A percentile compares a stretch with the other conserved stretches of the same genome.
These are phyloP conservation scores for Draba incana DNA, from an alignment of 345 rosid species.

Conservation along the genomic window DNA sequence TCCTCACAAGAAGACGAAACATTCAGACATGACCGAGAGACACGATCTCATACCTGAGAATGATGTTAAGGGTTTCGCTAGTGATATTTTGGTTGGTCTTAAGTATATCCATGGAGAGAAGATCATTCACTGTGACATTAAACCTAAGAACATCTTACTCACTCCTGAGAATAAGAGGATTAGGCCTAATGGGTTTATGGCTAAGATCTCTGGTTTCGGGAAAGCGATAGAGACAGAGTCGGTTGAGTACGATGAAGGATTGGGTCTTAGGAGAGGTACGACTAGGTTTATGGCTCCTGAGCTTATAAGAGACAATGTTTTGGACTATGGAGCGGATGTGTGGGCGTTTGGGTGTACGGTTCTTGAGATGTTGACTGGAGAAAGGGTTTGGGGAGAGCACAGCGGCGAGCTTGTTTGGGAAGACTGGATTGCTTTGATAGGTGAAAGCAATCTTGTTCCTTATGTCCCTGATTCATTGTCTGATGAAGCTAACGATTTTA, in stretches of 20 bases:
- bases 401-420: conserved; percentile 11
- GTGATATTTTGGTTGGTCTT: conserved; percentile 22
- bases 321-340: conserved; percentile 34
- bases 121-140: conserved; percentile 35
- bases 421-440: conserved; percentile 18
- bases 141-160: conserved; percentile 31
- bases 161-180: not conserved
- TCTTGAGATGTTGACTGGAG: conserved; percentile 34
- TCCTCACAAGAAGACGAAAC: conserved; percentile 12
- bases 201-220: conserved; percentile 37
- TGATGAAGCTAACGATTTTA: conserved; percentile 26
- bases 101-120: conserved; percentile 14
- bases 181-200: not conserved
- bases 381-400: conserved; percentile 23
- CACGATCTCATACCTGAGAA: not conserved
- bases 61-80: conserved; percentile 4
- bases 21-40: not conserved
- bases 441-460: not conserved
- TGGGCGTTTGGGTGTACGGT: conserved; percentile 38
- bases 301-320: conserved; percentile 19
- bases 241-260: conserved; percentile 19
- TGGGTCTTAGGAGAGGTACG: conserved; percentile 21
- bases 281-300: conserved; percentile 26
- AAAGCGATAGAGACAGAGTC: conserved; percentile 12
- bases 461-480: conserved; percentile 28